Base-by-base conservation (phyloP, 1,139 yeast genomes). In the Williopsis jadinii region DNA sequence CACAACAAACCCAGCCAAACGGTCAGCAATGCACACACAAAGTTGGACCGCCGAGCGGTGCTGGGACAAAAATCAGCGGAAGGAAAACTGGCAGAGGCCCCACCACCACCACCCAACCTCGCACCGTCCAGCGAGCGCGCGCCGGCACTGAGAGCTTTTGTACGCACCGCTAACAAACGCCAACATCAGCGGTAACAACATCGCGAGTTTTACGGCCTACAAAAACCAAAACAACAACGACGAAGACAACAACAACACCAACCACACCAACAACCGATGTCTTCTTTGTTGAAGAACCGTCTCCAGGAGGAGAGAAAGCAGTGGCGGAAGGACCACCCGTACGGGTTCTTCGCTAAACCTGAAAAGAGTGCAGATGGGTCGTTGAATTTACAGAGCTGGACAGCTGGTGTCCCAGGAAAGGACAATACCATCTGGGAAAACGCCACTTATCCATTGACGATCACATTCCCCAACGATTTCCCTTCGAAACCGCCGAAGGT, bases 321-420 rank as follows among this genome's bases (percentile, higher is more conserved):
- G 61, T 92, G 99, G 99, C 79, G 99, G 54, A 92, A 88, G 62
- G 97, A 90, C 60, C 99, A 94, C 61, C 99, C 99, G 0, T 92
- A 88, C 63, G 98, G 98, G 4, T 92, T 92, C 63, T 88, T 68
- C 54, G 98, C 98, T 32, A 87, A 85, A 58, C 99, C 99, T 6
- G 62, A 68, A 34, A 90, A 85, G 60, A 69, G 72, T 12, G 58
- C 69, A 3, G 95, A 88, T 57, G 98, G 98, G 2, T 70, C 88
- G 1, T 70, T 92, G 52, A 90, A 92, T 61, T 70, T 92, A 48
- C 85, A 84, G 57, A 74, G 65, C 55, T 92, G 99, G 99, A 79
- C 77, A 24, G 95, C 96, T 9, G 97, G 97, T 19, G 84, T 92
- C 41, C 98, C 98, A 5, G 98, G 98, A 11, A 88, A 84, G 61